These are phyloP conservation scores for Trichosporon coremiiforme DNA, from an alignment of 1,284 basidiomycete genomes.

Conservation along the genomic window DNA sequence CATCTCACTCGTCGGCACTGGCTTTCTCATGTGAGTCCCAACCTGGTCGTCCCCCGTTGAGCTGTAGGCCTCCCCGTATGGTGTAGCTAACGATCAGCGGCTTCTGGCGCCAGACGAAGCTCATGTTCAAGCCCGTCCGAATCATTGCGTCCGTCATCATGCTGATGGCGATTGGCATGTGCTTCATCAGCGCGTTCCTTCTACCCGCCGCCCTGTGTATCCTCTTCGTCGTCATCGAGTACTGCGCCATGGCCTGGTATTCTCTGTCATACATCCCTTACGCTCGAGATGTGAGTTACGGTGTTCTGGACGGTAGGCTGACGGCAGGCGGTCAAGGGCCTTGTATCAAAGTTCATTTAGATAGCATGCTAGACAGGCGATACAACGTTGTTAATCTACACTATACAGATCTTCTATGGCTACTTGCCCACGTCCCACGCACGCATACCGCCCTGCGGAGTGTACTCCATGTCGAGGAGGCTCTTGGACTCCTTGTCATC, in stretches of 20 bases:
- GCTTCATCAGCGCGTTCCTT: slow-evolving; percentile 79
- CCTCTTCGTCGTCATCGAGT: slow-evolving; percentile 80
- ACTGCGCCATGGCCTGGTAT: slow-evolving; percentile 53
- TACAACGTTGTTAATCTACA: slow-evolving; percentile 16
- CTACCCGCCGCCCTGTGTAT: slow-evolving; percentile 50
- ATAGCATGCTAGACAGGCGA: not conserved
- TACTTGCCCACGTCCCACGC: slow-evolving; percentile 91
- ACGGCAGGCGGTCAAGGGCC: slow-evolving; percentile 26
- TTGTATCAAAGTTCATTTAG: slow-evolving; percentile 22
- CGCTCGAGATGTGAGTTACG: slow-evolving; percentile 64
- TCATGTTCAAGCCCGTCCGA: slow-evolving; percentile 92
- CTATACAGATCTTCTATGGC: slow-evolving; percentile 2
- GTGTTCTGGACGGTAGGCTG: too few species aligned
- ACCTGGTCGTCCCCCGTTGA: not conserved
- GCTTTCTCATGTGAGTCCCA: slow-evolving; percentile 77
- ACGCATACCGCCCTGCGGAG: slow-evolving; percentile 74
- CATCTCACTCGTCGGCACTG: slow-evolving; percentile 80
- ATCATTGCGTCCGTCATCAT: slow-evolving; percentile 80
- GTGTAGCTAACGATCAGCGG: slow-evolving; percentile 52
- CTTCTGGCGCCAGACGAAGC: slow-evolving; percentile 76
- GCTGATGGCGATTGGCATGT: slow-evolving; percentile 71
- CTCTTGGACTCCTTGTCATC: slow-evolving; percentile 22
- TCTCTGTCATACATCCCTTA: slow-evolving; percentile 74
- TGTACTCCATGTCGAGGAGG: slow-evolving; percentile 78
- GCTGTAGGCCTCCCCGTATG: not conserved